Evolutionary conservation across 768 basidiomycete genomes (phyloP).

Genomic region (Termitomyces sp.): DNA sequence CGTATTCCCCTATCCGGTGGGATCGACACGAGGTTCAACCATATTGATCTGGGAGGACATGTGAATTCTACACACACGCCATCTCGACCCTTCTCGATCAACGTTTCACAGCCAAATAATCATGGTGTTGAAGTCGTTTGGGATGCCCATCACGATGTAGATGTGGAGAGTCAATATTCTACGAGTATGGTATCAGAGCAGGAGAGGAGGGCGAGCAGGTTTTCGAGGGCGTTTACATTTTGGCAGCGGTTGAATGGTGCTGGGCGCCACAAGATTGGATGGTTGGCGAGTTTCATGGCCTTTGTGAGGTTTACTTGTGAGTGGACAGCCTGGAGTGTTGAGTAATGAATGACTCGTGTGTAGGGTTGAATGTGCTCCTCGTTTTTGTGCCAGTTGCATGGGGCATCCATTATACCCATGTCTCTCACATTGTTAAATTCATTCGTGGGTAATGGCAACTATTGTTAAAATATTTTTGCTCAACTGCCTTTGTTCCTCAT

Average conservation of each 20-base stretch:
- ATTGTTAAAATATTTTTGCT: background rate
- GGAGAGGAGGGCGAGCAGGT: background rate
- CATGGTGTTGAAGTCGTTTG: conserved; percentile 8
- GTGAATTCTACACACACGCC: conserved; percentile 1
- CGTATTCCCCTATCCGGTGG: conserved; percentile 9
- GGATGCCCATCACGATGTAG: conserved; percentile 7
- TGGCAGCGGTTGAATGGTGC: conserved; percentile 21
- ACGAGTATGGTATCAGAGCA: conserved; percentile 4
- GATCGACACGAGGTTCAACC: conserved; percentile 12
- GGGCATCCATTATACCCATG: conserved; percentile 26
- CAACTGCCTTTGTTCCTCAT: background rate
- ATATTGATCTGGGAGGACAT: conserved; percentile 7
- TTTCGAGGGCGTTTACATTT: conserved; percentile 10
- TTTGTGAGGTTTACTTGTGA: conserved; percentile 29
- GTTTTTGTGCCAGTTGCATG: conserved; percentile 37
- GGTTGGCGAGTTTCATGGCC: conserved; percentile 26
- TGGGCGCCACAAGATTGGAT: conserved; percentile 18
- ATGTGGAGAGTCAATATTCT: conserved; percentile 15
- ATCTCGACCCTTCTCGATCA: conserved; percentile 6
- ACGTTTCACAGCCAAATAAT: conserved; percentile 4
- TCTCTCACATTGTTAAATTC: conserved; percentile 21
- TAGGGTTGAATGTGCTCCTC: conserved; percentile 37
- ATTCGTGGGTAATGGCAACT: background rate
- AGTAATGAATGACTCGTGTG: background rate
- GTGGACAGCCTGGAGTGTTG: conserved; percentile 5